Conservation (phyloP, 2,329 filamentous ascomycete genomes). For the Diaporthe capsici region DNA sequence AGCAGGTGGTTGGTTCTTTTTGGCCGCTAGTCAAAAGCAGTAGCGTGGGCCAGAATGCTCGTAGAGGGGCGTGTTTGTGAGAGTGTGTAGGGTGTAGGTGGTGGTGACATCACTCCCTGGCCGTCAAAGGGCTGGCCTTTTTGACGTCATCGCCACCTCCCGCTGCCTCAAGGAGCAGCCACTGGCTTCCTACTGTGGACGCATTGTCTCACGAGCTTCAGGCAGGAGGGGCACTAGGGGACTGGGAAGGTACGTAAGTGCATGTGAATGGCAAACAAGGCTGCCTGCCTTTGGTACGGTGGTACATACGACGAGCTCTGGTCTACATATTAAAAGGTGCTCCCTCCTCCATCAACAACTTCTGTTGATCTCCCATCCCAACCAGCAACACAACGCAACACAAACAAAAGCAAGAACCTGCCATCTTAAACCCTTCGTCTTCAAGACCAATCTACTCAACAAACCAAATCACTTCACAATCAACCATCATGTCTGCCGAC, state of each 20-base stretch:
- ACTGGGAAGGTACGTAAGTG: not conserved
- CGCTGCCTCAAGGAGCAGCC: not conserved
- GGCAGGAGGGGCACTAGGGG: constrained; percentile 7
- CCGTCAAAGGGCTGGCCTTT: constrained; percentile 14
- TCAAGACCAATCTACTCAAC: constrained; percentile 45
- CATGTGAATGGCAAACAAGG: constrained; percentile 24
- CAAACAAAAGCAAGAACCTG: constrained; percentile 26
- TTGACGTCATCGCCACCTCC: constrained; percentile 19
- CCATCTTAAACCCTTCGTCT: not conserved
- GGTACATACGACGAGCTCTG: not conserved
- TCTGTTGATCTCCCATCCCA: not conserved
- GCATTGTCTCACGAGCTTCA: constrained; percentile 25
- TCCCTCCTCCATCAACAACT: not conserved
- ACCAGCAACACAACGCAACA: constrained; percentile 22
- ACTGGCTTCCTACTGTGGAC: not conserved
- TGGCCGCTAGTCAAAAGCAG: constrained; percentile 4
- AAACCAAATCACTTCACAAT: constrained; percentile 42
- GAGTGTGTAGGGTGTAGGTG: not conserved
- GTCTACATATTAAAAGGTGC: constrained; percentile 11
- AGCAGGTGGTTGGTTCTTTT: constrained; percentile 4
- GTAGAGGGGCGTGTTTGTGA: not conserved
- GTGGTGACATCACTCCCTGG: constrained; percentile 25
- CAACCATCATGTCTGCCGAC: constrained; percentile 56
- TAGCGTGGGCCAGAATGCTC: not conserved
- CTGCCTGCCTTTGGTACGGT: constrained; percentile 1